Evolutionary conservation across 352 stramenopile species (phyloP).

Genomic region (Phytopythium litorale): DNA sequence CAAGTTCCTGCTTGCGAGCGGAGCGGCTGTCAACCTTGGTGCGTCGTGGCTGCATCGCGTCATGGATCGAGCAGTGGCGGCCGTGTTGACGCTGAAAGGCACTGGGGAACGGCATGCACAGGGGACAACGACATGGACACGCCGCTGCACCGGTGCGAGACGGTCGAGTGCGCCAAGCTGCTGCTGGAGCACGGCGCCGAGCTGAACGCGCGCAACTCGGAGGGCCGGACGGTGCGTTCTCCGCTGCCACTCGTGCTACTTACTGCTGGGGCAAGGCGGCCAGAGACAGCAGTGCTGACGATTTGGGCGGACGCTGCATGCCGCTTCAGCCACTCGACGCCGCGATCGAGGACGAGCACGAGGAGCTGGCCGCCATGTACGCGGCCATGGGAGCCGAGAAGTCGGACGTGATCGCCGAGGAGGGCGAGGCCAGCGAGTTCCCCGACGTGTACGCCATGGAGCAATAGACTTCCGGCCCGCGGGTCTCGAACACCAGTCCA

Average conservation of each 20-base stretch:
- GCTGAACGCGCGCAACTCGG: conserved; percentile 60
- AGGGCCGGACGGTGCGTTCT: conserved; percentile 40
- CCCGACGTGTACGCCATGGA: conserved; percentile 7
- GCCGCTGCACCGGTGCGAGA: conserved; percentile 61
- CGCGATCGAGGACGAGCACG: conserved; percentile 61
- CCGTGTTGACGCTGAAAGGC: not conserved
- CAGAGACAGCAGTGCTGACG: not conserved
- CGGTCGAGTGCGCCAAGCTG: conserved; percentile 48
- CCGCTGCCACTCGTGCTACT: not conserved
- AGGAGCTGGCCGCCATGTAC: conserved; percentile 46
- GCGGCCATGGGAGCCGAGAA: conserved; percentile 46
- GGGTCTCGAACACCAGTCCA: not conserved
- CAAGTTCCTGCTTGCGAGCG: conserved; percentile 38
- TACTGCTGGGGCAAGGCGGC: not conserved
- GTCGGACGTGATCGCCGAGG: conserved; percentile 29
- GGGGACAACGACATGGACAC: conserved; percentile 65
- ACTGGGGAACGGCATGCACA: conserved; percentile 6
- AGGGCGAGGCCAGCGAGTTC: conserved; percentile 22
- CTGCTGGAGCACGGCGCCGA: conserved; percentile 51
- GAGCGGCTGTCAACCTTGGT: conserved; percentile 40
- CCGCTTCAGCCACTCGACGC: conserved; percentile 44
- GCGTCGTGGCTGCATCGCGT: not conserved
- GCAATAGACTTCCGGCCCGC: not conserved
- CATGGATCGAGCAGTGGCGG: not conserved
- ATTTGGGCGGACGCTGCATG: conserved; percentile 2